Evolutionary conservation across 225 moss, liverwort and hornwort genomes (phyloP).

Genomic region (Sphagnum tenellum): DNA sequence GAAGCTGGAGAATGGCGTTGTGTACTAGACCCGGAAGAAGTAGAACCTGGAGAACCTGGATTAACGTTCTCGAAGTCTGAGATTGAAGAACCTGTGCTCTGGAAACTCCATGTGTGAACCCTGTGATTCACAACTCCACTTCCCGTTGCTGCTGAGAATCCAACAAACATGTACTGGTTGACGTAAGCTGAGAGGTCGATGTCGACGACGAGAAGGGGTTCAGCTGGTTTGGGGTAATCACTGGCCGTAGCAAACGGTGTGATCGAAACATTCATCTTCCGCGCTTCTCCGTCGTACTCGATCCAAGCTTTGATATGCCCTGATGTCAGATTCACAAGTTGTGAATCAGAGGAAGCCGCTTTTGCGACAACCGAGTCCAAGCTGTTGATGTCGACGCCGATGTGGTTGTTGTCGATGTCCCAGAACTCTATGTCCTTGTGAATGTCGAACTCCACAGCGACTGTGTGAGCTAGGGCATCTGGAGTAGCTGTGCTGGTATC

Average conservation of each 20-base stretch:
- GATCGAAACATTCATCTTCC: conserved; percentile 21
- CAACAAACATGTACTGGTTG: conserved; percentile 32
- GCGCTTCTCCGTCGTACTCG: conserved; percentile 21
- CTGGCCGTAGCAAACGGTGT: conserved; percentile 12
- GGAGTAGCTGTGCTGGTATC: conserved; percentile 6
- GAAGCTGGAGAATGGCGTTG: no score
- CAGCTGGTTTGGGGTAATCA: conserved; percentile 18
- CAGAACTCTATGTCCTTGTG: conserved; percentile 17
- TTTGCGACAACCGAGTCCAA: conserved; percentile 9
- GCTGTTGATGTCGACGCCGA: conserved; percentile 10
- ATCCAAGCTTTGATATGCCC: conserved; percentile 17
- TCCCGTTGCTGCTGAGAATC: conserved; percentile 28
- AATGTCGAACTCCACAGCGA: conserved; percentile 15
- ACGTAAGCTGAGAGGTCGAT: conserved; percentile 15
- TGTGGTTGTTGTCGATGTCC: conserved; percentile 15
- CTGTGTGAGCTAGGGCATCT: neutral
- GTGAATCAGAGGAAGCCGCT: conserved; percentile 6
- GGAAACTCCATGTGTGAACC: conserved; percentile 36
- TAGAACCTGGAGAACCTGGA: no score
- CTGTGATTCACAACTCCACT: conserved; percentile 26
- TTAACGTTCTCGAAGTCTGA: no score
- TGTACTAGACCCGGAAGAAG: no score
- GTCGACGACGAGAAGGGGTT: conserved; percentile 16
- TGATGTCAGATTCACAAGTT: conserved; percentile 4
- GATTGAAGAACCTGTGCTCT: conserved; percentile 1